phyloP scores from a whole-genome alignment of 169 alveolate genomes.

The Babesia ovis region DNA sequence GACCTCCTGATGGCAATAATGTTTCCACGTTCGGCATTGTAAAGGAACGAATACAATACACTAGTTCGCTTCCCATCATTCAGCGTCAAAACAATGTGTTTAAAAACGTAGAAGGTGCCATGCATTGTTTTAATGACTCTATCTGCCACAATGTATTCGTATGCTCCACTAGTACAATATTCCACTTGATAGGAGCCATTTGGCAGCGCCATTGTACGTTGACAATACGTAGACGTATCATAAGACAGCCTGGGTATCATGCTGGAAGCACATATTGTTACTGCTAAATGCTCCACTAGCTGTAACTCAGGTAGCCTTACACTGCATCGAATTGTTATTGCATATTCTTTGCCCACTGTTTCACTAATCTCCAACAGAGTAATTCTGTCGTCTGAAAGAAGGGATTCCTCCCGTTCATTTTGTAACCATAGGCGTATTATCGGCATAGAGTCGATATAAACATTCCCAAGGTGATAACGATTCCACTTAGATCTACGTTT shows the following conservation, averaged over 20 bases:
- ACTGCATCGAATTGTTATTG: background rate
- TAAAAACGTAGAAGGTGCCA: background rate
- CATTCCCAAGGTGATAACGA: slow-evolving; percentile 15
- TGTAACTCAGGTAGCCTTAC: slow-evolving; percentile 3
- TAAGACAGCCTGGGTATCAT: background rate
- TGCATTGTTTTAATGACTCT: background rate
- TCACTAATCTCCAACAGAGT: background rate
- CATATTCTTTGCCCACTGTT: background rate
- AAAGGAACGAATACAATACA: background rate
- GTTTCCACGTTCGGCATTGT: background rate
- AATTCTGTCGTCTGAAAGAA: slow-evolving; percentile 8
- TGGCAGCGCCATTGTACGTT: background rate
- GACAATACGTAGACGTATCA: background rate
- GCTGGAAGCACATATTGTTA: background rate
- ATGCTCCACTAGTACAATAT: background rate
- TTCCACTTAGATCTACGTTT: slow-evolving; percentile 14
- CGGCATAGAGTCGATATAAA: slow-evolving; percentile 2
- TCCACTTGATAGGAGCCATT: background rate
- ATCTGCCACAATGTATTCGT: background rate
- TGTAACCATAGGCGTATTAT: slow-evolving; percentile 21
- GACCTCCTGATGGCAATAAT: background rate
- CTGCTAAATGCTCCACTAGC: background rate
- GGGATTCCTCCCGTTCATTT: background rate
- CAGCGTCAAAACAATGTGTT: background rate
- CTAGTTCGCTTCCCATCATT: background rate